phyloP scores from a whole-genome alignment of 208 protist genomes.

The Leishmania amazonensis region DNA sequence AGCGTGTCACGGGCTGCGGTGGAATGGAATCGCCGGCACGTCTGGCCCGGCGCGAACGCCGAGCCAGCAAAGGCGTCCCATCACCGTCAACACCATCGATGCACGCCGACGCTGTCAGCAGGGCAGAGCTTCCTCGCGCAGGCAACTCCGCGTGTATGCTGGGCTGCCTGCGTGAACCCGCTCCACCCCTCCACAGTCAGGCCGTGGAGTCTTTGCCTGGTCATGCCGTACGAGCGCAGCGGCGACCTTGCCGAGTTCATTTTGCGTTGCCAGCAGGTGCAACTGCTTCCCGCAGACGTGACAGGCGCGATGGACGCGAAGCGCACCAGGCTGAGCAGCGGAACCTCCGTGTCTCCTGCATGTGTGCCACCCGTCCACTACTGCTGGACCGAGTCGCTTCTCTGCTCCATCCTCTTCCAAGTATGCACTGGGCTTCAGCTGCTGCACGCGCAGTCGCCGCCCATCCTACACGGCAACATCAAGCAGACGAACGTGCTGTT shows the following conservation, averaged over 20 bases:
- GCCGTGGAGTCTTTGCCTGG: conserved; percentile 38
- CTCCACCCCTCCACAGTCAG: conserved; percentile 20
- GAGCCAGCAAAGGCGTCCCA: neutral
- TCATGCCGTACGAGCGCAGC: conserved; percentile 35
- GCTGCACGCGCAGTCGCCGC: conserved; percentile 34
- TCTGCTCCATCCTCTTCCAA: conserved; percentile 34
- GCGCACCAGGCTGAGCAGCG: neutral
- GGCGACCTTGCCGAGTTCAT: conserved; percentile 30
- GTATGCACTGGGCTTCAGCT: conserved; percentile 30
- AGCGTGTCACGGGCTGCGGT: conserved; percentile 7
- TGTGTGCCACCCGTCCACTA: neutral
- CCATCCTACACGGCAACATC: conserved; percentile 33
- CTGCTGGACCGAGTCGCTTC: conserved; percentile 35
- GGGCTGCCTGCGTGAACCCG: conserved; percentile 26
- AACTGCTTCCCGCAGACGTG: neutral
- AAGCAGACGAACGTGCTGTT: conserved; percentile 22
- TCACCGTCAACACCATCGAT: neutral
- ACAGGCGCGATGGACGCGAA: neutral
- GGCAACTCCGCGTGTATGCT: conserved; percentile 25
- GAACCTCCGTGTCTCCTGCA: neutral
- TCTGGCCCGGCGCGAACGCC: neutral
- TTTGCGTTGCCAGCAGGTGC: neutral
- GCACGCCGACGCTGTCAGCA: neutral
- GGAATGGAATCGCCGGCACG: conserved; percentile 20
- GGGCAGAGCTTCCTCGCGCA: neutral